phyloP scores from a whole-genome alignment of 2,329 filamentous ascomycete species.

The Zelopaecilomyces penicillatus region DNA sequence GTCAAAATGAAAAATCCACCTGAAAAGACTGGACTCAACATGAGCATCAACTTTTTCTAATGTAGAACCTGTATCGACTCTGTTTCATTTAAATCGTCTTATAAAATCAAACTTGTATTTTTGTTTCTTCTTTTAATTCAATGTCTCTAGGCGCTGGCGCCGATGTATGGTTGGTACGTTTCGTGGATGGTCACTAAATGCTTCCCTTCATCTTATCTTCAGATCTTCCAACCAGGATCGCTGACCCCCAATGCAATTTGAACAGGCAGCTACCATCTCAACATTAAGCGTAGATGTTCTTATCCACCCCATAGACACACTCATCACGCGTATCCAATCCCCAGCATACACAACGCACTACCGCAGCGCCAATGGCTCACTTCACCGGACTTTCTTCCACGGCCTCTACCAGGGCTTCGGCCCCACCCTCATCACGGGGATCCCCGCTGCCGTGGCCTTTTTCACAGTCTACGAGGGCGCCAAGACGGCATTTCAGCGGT shows the following conservation, averaged over 20 bases:
- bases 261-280: slow-evolving; percentile 6
- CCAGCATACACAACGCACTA: slow-evolving; percentile 11
- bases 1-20: too few species aligned
- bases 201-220: too few species aligned
- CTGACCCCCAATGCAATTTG: background rate
- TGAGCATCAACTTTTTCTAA: too few species aligned
- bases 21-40: too few species aligned
- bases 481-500: slow-evolving; percentile 2
- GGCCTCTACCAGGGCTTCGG: slow-evolving; percentile 15
- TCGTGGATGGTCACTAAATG: too few species aligned
- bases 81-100: too few species aligned
- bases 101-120: too few species aligned
- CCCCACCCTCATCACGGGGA: slow-evolving; percentile 10
- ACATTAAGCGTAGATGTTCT: slow-evolving; percentile 8
- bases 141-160: too few species aligned
- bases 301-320: slow-evolving; percentile 13
- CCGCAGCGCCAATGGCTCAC: slow-evolving; percentile 5
- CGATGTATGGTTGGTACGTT: too few species aligned
- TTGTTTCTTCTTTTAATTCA: too few species aligned
- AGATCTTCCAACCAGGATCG: too few species aligned
- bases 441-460: slow-evolving; percentile 12
- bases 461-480: slow-evolving; percentile 13
- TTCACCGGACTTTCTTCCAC: slow-evolving; percentile 8
- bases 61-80: too few species aligned
- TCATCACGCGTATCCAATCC: slow-evolving; percentile 14